Evolutionary conservation across 164 flowering plant species (phyloP), one percentile per base, ranked within the genome.

Genomic region (Tinospora cordifolia): DNA sequence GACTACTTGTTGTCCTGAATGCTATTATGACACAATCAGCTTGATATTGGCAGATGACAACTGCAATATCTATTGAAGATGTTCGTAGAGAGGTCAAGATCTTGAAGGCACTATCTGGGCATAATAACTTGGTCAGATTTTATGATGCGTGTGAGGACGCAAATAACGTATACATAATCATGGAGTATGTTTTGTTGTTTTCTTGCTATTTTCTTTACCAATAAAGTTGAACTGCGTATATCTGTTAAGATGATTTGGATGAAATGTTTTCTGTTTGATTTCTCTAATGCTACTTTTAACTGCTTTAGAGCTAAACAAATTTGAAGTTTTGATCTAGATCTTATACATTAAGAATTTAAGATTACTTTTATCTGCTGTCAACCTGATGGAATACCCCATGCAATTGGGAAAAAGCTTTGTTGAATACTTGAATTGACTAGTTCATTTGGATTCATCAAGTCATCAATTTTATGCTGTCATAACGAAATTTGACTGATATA

Each of bases 41-140:
- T 46, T 73, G 40, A 25, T 79, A 54, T 79, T 82, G 73, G 77
- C 90, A 92, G 99, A 91, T 95, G 99, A 88, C 93, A 47, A 84
- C 98, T 63, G 91, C 98, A 34, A 87, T 95, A 81, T 79, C 97
- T 19, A 87, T 91, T 70, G 99, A 95, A 87, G 99, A 95, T 91
- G 98, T 90, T 75, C 88, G 98, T 6, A 81, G 96, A 75, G 99
- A 95, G 82, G 97, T 91, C 77, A 92, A 89, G 83, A 87, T 95
- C 40, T 81, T 95, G 82, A 92, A 90, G 82, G 94, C 88, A 22
- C 84, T 95, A 70, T 87, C 99, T 72, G 94, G 92, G 64, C 92
- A 95, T 74, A 80, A 71, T 74, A 83, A 95, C 77, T 79, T 90
- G 85, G 81, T 92, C 75, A 89, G 84, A 75, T 90, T 92, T 77